These are phyloP conservation scores for Nakaseomyces glabratus DNA, from an alignment of 1,139 yeast genomes.

Conservation along the genomic window DNA sequence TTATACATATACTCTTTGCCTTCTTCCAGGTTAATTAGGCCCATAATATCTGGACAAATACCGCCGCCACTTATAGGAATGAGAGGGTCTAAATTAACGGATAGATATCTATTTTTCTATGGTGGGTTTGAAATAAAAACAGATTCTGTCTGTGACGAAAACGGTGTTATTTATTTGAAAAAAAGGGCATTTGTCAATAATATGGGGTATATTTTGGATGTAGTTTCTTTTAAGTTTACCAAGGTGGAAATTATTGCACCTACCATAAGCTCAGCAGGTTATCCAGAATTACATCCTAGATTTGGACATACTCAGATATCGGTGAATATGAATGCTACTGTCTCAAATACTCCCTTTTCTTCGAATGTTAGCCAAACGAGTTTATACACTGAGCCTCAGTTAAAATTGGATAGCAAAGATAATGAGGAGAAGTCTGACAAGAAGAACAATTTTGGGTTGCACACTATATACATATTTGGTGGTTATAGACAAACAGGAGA, in stretches of 20 bases:
- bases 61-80: slow-evolving; percentile 40
- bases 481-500: slow-evolving; percentile 33
- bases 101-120: slow-evolving; percentile 36
- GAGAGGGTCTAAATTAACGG: slow-evolving; percentile 33
- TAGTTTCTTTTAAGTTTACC: slow-evolving; percentile 31
- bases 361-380: background rate
- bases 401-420: slow-evolving; percentile 5
- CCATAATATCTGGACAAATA: slow-evolving; percentile 26
- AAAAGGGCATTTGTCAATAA: slow-evolving; percentile 32
- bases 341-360: slow-evolving; percentile 3
- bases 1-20: slow-evolving; percentile 31
- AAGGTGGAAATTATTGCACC: slow-evolving; percentile 34
- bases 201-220: slow-evolving; percentile 37
- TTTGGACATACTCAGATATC: slow-evolving; percentile 38
- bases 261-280: slow-evolving; percentile 31
- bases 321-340: slow-evolving; percentile 11
- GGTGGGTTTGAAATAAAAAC: slow-evolving; percentile 41
- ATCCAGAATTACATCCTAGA: slow-evolving; percentile 36
- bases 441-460: slow-evolving; percentile 11
- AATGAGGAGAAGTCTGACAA: slow-evolving; percentile 7
- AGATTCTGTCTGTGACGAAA: slow-evolving; percentile 23
- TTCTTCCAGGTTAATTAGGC: slow-evolving; percentile 30
- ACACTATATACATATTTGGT: slow-evolving; percentile 35
- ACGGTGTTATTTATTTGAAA: slow-evolving; percentile 27
- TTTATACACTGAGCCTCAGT: slow-evolving; percentile 1